phyloP scores from a whole-genome alignment of 2,329 filamentous ascomycete species.

The Epichloe sylvatica region DNA sequence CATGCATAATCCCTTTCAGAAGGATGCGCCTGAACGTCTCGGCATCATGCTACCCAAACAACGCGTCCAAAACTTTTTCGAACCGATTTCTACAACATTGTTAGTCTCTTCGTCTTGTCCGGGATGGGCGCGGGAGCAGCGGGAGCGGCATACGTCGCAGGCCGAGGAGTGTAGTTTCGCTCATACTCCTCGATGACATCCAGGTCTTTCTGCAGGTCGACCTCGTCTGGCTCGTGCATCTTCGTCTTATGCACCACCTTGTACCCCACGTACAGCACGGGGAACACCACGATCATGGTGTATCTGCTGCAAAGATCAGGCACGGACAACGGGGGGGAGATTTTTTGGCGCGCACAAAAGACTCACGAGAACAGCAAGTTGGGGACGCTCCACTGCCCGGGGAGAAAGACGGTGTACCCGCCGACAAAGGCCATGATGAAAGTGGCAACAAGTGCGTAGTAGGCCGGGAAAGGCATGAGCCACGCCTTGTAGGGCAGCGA shows the following conservation, averaged over 20 bases:
- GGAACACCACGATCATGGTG: slow-evolving; percentile 59
- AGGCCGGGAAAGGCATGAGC: slow-evolving; percentile 60
- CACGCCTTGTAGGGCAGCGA: slow-evolving; percentile 56
- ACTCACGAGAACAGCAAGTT: slow-evolving; percentile 59
- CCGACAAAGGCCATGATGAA: slow-evolving; percentile 61
- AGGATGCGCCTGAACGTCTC: background rate
- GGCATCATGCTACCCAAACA: slow-evolving; percentile 8
- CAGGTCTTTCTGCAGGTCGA: slow-evolving; percentile 48
- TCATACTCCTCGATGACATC: slow-evolving; percentile 57
- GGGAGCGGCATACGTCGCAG: slow-evolving; percentile 30
- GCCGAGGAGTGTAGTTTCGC: slow-evolving; percentile 39
- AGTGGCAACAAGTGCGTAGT: slow-evolving; percentile 47
- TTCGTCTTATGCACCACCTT: slow-evolving; percentile 55
- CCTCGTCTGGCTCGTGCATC: slow-evolving; percentile 39
- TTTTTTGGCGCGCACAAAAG: no score
- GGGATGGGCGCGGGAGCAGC: slow-evolving; percentile 9
- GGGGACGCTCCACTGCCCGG: slow-evolving; percentile 49
- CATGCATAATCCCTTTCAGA: background rate
- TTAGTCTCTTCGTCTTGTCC: background rate
- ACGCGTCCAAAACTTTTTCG: slow-evolving; percentile 10
- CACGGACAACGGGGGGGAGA: no score
- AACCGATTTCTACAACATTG: slow-evolving; percentile 6
- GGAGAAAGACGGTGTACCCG: slow-evolving; percentile 61
- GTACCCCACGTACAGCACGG: slow-evolving; percentile 54
- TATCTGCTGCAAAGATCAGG: slow-evolving; percentile 30